phyloP scores from a whole-genome alignment of 306 rosid genomes.

The Inga leiocalycina region DNA sequence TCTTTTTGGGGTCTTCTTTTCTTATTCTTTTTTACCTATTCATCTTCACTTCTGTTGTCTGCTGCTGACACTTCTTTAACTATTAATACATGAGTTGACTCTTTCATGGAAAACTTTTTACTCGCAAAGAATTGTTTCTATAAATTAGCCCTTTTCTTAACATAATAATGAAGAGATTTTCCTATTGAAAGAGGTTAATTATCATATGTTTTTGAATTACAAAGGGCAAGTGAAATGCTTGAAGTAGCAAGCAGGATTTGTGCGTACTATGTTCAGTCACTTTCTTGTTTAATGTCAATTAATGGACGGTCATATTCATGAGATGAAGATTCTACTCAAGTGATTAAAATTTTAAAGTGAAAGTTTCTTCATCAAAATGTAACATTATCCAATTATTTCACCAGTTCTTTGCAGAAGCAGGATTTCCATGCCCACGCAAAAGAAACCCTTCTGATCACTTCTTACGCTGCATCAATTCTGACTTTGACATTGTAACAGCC shows the following conservation, averaged over 20 bases:
- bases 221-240: no score
- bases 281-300: background rate
- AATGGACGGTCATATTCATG: background rate
- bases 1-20: background rate
- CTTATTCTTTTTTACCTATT: background rate
- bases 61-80: background rate
- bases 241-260: no score
- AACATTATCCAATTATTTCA: slow-evolving; percentile 1
- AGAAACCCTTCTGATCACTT: slow-evolving; percentile 92
- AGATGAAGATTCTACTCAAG: background rate
- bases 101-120: background rate
- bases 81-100: background rate
- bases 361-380: slow-evolving; percentile 13
- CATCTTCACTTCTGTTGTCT: background rate
- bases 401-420: slow-evolving; percentile 85
- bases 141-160: background rate
- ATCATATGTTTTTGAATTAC: no score
- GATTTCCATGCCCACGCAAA: slow-evolving; percentile 82
- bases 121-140: background rate
- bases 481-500: slow-evolving; percentile 75
- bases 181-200: no score
- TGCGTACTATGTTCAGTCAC: background rate
- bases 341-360: background rate
- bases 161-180: no score
- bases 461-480: slow-evolving; percentile 82